Evolutionary conservation across 257 asterid species (phyloP).

Genomic region (Solanum ossicruentum): DNA sequence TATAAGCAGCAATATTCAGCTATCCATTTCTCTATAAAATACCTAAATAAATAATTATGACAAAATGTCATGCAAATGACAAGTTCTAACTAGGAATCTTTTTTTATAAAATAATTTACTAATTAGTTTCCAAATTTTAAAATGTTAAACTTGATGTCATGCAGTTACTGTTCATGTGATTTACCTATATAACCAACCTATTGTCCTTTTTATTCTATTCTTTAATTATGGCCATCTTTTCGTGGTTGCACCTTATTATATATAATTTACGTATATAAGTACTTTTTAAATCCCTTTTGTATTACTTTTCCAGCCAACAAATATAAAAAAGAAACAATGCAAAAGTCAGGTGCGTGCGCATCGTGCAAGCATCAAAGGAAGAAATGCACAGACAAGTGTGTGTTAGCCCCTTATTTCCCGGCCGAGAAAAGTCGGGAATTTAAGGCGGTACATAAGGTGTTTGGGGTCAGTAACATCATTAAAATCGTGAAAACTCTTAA

Average conservation of each 20-base stretch:
- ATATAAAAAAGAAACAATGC: neutral
- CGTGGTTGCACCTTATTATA: slow-evolving; percentile 2
- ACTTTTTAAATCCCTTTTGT: neutral
- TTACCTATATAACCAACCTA: slow-evolving; percentile 18
- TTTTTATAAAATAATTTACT: neutral
- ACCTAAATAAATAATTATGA: too few species aligned
- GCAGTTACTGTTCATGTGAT: slow-evolving; percentile 21
- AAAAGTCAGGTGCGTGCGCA: slow-evolving; percentile 53
- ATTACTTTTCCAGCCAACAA: neutral
- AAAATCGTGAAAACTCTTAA: slow-evolving; percentile 33
- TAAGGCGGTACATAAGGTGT: slow-evolving; percentile 66
- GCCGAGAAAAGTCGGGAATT: slow-evolving; percentile 40
- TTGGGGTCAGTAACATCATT: slow-evolving; percentile 68
- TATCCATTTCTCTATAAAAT: neutral
- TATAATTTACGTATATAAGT: slow-evolving; percentile 10
- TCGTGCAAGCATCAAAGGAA: slow-evolving; percentile 96
- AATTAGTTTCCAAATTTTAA: neutral
- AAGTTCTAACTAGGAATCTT: neutral
- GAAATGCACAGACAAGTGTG: slow-evolving; percentile 66
- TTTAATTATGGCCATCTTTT: slow-evolving; percentile 24
- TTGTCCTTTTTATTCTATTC: neutral
- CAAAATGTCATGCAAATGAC: neutral
- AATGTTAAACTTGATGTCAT: neutral
- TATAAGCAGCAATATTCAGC: neutral
- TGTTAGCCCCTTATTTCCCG: slow-evolving; percentile 65